Evolutionary conservation across 768 basidiomycete species (phyloP).

Genomic region (Russula brevipes): DNA sequence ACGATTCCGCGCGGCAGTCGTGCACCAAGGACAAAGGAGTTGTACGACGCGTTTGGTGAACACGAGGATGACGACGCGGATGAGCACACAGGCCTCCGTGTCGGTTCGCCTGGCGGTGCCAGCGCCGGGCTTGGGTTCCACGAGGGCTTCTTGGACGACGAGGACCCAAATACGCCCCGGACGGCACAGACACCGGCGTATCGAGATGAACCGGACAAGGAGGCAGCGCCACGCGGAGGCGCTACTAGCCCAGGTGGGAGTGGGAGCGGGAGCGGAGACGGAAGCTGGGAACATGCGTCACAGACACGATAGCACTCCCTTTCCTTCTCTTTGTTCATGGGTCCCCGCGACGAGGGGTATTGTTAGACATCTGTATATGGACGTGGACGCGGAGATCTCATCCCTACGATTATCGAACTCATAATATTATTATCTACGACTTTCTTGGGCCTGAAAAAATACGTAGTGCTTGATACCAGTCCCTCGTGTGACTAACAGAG

Average conservation of each 20-base stretch:
- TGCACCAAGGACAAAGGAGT: constrained; percentile 60
- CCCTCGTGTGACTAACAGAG: neutral
- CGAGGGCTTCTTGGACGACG: constrained; percentile 79
- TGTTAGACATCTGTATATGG: neutral
- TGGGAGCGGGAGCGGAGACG: constrained; percentile 45
- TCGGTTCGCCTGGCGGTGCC: constrained; percentile 33
- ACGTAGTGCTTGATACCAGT: neutral
- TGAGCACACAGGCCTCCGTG: constrained; percentile 61
- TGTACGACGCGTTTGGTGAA: constrained; percentile 97
- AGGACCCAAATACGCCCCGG: constrained; percentile 41
- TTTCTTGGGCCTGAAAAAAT: neutral
- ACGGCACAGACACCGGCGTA: constrained; percentile 33
- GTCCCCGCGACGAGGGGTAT: neutral
- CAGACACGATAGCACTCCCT: constrained; percentile 34
- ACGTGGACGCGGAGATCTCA: neutral
- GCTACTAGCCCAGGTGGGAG: constrained; percentile 27
- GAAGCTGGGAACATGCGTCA: constrained; percentile 73
- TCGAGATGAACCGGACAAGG: constrained; percentile 49
- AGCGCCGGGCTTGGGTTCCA: constrained; percentile 49
- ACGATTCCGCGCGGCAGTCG: constrained; percentile 43
- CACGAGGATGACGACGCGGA: constrained; percentile 73
- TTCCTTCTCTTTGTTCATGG: neutral
- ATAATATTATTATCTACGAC: constrained; percentile 3
- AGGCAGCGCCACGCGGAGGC: constrained; percentile 2
- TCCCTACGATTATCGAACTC: neutral